Evolutionary conservation across 2,329 filamentous ascomycete genomes (phyloP).

Genomic region (Colletotrichum neosansevieriae): DNA sequence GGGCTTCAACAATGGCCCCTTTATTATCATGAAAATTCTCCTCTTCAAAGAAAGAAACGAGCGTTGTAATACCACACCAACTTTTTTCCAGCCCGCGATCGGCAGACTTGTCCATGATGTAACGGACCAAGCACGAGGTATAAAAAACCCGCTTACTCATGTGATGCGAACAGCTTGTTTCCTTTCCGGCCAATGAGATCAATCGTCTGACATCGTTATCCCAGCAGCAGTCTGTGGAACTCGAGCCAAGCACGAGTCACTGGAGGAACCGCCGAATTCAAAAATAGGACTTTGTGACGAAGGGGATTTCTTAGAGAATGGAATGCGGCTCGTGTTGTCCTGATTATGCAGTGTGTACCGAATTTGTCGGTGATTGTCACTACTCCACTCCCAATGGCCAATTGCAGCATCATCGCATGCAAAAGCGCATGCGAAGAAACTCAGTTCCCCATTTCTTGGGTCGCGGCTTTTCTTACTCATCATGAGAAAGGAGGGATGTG

Average conservation of each 20-base stretch:
- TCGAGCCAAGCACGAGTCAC: background rate
- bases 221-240: conserved; percentile 8
- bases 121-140: background rate
- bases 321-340: background rate
- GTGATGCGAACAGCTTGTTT: conserved; percentile 11
- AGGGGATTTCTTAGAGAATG: background rate
- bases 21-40: conserved; percentile 38
- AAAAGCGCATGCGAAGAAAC: background rate
- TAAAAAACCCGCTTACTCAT: conserved; percentile 17
- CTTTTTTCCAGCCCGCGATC: background rate
- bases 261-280: background rate
- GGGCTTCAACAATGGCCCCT: conserved; percentile 28
- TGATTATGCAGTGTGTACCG: background rate
- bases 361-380: conserved; percentile 26
- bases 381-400: conserved; percentile 34
- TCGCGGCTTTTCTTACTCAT: conserved; percentile 3
- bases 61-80: conserved; percentile 24
- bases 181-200: conserved; percentile 14
- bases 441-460: background rate
- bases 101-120: conserved; percentile 22
- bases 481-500: conserved; percentile 3
- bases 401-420: conserved; percentile 7
- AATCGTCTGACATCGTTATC: conserved; percentile 24
- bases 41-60: conserved; percentile 28
- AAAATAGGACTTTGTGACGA: background rate